Conservation (phyloP, 1,139 yeast genomes). For the Kodamaea alishanica region DNA sequence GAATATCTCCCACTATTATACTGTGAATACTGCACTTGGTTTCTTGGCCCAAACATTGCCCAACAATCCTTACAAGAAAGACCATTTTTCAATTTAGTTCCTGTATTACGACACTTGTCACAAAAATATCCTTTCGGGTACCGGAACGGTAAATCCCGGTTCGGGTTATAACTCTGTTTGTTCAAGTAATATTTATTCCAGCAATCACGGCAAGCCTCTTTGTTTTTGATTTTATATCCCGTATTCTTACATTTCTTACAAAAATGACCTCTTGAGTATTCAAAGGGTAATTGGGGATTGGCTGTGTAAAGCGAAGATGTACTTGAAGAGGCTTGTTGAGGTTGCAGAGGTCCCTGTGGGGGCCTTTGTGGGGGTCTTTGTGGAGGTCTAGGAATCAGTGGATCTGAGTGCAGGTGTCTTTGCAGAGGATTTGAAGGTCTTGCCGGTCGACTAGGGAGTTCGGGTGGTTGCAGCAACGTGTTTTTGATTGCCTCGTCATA, state of each 20-base stretch:
- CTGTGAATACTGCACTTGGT: conserved; percentile 11
- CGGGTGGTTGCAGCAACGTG: conserved; percentile 4
- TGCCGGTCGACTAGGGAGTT: conserved; percentile 1
- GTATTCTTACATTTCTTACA: conserved; percentile 42
- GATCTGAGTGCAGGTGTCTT: not conserved
- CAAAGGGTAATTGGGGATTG: conserved; percentile 52
- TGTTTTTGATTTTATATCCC: conserved; percentile 32
- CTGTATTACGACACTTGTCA: conserved; percentile 72
- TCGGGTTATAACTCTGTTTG: conserved; percentile 38
- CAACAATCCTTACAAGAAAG: conserved; percentile 70
- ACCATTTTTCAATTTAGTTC: conserved; percentile 62
- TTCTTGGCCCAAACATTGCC: conserved; percentile 54
- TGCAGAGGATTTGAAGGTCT: not conserved
- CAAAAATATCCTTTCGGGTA: conserved; percentile 67
- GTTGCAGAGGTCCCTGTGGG: conserved; percentile 7
- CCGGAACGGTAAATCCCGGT: conserved; percentile 34
- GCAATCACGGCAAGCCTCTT: conserved; percentile 33
- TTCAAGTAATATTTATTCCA: conserved; percentile 33
- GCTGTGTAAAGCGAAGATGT: conserved; percentile 13
- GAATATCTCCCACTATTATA: not conserved
- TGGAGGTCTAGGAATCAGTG: not conserved
- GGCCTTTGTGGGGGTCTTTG: conserved; percentile 7
- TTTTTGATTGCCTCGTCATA: conserved; percentile 17
- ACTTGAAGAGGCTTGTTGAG: conserved; percentile 2
- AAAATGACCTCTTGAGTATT: conserved; percentile 32